phyloP scores from a whole-genome alignment of 805 yeast species.

The Suhomyces prunicola region DNA sequence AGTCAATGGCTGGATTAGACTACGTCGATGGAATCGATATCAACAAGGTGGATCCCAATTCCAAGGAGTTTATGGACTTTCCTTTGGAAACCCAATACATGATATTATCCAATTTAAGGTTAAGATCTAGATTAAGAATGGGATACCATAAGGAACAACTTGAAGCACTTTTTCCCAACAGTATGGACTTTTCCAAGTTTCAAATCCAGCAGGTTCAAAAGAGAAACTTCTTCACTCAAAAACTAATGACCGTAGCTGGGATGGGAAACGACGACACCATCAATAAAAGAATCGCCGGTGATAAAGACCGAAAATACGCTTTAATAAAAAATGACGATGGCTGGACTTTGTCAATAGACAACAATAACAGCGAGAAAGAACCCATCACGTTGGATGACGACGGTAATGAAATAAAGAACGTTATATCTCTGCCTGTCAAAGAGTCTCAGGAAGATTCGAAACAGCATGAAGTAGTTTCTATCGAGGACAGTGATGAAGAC shows the following conservation, averaged over 20 bases:
- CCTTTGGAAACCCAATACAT: conserved; percentile 87
- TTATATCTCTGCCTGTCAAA: neutral
- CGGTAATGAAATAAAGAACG: conserved; percentile 15
- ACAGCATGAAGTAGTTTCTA: neutral
- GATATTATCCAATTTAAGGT: conserved; percentile 75
- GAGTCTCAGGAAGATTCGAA: neutral
- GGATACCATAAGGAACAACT: conserved; percentile 92
- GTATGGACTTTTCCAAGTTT: conserved; percentile 87
- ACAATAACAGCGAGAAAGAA: conserved; percentile 32
- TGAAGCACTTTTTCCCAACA: conserved; percentile 73
- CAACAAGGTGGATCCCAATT: conserved; percentile 77
- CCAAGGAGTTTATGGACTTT: conserved; percentile 69
- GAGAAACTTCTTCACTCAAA: conserved; percentile 86
- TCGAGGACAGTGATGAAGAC: conserved; percentile 5
- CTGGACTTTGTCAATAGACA: conserved; percentile 67
- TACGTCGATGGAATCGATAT: conserved; percentile 69
- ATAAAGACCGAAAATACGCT: conserved; percentile 70
- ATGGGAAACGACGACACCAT: conserved; percentile 56
- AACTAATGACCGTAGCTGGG: conserved; percentile 79
- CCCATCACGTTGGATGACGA: conserved; percentile 54
- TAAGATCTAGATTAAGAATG: conserved; percentile 87
- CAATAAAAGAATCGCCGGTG: conserved; percentile 74
- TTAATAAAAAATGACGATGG: conserved; percentile 77
- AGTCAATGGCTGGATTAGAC: conserved; percentile 36
- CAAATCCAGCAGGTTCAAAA: conserved; percentile 92